Percentiles rank a stretch among this genome's conserved stretches.
Evolutionary conservation across 2,329 filamentous ascomycete species (phyloP).

Genomic region (Ascosphaera pollenicola): DNA sequence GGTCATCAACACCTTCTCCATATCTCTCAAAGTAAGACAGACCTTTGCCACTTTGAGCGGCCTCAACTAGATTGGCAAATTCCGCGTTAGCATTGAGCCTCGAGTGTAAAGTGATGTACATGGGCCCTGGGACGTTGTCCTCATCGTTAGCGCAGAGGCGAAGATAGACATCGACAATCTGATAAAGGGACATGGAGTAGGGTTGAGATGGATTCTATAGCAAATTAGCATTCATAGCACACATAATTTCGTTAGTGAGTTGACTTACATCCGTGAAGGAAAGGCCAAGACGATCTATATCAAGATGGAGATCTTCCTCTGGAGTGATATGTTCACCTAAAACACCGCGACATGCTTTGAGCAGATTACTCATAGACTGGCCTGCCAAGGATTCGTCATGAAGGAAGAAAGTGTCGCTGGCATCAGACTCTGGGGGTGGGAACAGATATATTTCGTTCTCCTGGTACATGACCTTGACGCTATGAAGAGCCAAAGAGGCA

Average conservation of each 20-base stretch:
- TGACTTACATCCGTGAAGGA: constrained; percentile 33
- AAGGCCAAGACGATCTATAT: constrained; percentile 32
- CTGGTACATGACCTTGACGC: constrained; percentile 33
- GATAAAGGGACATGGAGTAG: constrained; percentile 28
- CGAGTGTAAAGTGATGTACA: constrained; percentile 35
- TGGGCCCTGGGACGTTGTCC: constrained; percentile 26
- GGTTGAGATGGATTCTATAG: constrained; percentile 27
- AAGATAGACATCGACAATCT: constrained; percentile 37
- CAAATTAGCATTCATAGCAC: constrained; percentile 9
- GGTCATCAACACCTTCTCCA: constrained; percentile 7
- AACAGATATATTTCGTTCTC: constrained; percentile 35
- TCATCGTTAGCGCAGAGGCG: constrained; percentile 37
- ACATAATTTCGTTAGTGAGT: too few relatives aligned
- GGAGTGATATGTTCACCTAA: constrained; percentile 32
- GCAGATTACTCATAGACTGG: constrained; percentile 30
- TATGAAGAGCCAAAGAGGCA: constrained; percentile 13
- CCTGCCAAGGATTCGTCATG: constrained; percentile 32
- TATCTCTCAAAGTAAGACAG: constrained; percentile 23
- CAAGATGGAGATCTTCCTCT: constrained; percentile 34
- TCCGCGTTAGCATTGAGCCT: constrained; percentile 31
- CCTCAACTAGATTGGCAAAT: constrained; percentile 28
- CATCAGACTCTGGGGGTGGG: constrained; percentile 29
- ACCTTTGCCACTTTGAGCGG: constrained; percentile 34
- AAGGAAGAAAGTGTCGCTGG: constrained; percentile 33
- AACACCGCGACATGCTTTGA: constrained; percentile 31